A percentile compares a stretch with the other conserved stretches of the same genome.
Evolutionary conservation across 306 rosid species (phyloP).

Genomic region (Cercis canadensis): DNA sequence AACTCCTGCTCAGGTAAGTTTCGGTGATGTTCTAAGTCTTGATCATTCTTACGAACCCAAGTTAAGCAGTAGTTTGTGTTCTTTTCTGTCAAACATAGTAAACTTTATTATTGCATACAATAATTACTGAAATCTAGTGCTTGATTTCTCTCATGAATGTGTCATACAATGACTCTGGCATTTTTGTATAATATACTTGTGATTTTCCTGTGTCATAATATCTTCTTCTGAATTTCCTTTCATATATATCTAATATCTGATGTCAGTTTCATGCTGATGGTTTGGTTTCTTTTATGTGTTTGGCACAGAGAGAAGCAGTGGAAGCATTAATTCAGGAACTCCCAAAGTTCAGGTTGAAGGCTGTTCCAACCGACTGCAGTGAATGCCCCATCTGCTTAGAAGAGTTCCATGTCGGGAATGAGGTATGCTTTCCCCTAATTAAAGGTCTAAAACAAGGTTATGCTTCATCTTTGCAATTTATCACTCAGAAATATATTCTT

Average conservation of each 20-base stretch:
- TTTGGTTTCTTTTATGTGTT: slow-evolving; percentile 39
- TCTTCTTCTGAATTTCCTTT: not conserved
- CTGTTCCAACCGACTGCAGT: slow-evolving; percentile 98
- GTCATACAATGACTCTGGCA: slow-evolving; percentile 6
- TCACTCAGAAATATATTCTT: slow-evolving; percentile 15
- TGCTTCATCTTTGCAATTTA: slow-evolving; percentile 1
- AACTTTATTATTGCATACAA: slow-evolving; percentile 12
- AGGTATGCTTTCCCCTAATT: slow-evolving; percentile 56
- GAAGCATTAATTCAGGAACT: slow-evolving; percentile 99
- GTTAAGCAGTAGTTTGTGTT: slow-evolving; percentile 1
- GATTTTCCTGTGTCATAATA: slow-evolving; percentile 3
- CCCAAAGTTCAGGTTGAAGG: slow-evolving; percentile 92
- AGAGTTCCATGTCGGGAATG: slow-evolving; percentile 91
- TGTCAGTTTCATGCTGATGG: slow-evolving; percentile 36
- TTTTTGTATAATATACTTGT: slow-evolving; percentile 10
- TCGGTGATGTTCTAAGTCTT: slow-evolving; percentile 20
- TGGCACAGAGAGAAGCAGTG: slow-evolving; percentile 92
- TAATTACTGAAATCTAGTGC: slow-evolving; percentile 15
- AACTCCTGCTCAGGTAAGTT: slow-evolving; percentile 93
- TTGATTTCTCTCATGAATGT: slow-evolving; percentile 24
- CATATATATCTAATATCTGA: not conserved
- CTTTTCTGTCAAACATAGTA: slow-evolving; percentile 21
- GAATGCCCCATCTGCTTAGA: slow-evolving; percentile 99
- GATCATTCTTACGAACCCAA: slow-evolving; percentile 25
- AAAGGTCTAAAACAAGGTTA: slow-evolving; percentile 13